Conservation (phyloP, 2,329 filamentous ascomycete species). For the Aspergillus ibericus region DNA sequence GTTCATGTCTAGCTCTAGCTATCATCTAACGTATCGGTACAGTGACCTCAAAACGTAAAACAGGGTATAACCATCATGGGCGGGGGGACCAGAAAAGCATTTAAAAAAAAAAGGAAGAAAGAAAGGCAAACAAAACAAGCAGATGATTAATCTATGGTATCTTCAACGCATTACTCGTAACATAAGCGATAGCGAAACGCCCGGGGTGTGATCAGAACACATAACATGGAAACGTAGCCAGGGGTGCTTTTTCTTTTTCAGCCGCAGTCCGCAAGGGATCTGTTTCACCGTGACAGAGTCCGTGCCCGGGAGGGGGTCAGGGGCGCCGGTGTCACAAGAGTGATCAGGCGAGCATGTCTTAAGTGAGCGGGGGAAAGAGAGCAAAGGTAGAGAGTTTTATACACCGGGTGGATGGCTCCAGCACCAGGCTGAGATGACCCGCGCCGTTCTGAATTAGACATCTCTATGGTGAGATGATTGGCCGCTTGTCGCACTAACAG, state of each 20-base stretch:
- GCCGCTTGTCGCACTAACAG: background rate
- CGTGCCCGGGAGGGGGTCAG: background rate
- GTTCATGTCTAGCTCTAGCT: constrained; percentile 14
- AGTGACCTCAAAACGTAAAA: constrained; percentile 4
- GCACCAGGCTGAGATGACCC: background rate
- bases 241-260: background rate
- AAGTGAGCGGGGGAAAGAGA: background rate
- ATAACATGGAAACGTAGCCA: background rate
- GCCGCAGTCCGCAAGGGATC: background rate
- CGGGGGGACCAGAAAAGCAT: constrained; percentile 11
- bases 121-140: constrained; percentile 1
- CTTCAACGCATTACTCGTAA: constrained; percentile 17
- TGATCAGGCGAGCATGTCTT: background rate
- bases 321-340: background rate
- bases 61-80: background rate
- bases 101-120: background rate
- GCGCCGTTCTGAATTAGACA: background rate
- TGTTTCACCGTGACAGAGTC: background rate
- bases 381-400: background rate
- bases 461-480: background rate
- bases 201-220: background rate
- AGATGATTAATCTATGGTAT: constrained; percentile 15
- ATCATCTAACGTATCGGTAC: constrained; percentile 13
- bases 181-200: background rate
- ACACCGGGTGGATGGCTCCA: background rate